Evolutionary conservation across 257 asterid species (phyloP), one percentile per base, ranked within the genome.

Genomic region (Ilex aquifolium): DNA sequence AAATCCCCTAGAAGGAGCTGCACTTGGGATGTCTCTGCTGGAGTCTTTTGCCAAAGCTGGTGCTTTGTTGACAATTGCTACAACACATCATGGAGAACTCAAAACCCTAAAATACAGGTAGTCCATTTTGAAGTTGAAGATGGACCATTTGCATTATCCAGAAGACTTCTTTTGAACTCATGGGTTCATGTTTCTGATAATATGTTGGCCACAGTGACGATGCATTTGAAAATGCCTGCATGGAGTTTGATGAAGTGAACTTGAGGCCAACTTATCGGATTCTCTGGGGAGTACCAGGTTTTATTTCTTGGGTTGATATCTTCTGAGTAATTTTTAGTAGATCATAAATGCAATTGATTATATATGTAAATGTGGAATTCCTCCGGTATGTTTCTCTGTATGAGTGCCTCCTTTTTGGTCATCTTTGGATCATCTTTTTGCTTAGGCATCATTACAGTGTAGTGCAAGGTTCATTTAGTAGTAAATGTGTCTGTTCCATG

Each of bases 261-360:
- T 78, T 90, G 82, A 90, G 79, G 79, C 99, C 99, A 64, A 87
- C 99, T 50, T 93, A 83, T 77, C 80, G 90, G 80, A 87, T 93
- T 76, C 95, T 93, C 68, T 89, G 97, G 99, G 99, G 99, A 73
- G 82, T 93, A 64, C 97, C 99, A 85, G 99, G 99, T 92, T 56
- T 10, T 0, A 64, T 56, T 17, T 27, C 60, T 75, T 72, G 51
- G 52, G n/a, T 46, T 46, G 12, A 10, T 0, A 46, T 10, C 10
- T 10, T 11, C 4, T 11, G 52, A 11, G 52, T 46, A 46, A 14
- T 14, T 46, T 46, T 46, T 46, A 46, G 15, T 4, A 46, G 15
- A 10, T 46, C 10, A 46, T 12, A 3, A 46, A 5, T 10, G 52
- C 14, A 7, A 46, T 46, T 46, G n/a, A 3, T 46, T 46, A 10